phyloP scores from a whole-genome alignment of 2,329 filamentous ascomycete genomes.

The Thelonectria blattea region DNA sequence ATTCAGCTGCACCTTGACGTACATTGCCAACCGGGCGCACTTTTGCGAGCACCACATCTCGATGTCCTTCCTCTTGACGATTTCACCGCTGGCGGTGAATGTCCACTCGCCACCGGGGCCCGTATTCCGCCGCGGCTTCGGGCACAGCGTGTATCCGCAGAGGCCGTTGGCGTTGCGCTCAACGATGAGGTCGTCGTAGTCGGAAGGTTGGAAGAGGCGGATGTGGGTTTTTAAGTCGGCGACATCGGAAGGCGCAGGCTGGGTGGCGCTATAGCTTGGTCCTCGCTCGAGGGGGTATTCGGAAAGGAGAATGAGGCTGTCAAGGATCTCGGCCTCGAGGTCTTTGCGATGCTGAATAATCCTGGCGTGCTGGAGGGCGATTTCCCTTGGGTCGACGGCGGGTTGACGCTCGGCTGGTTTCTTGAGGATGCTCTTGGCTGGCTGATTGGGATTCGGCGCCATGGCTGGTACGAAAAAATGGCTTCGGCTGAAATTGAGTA shows the following conservation, averaged over 20 bases:
- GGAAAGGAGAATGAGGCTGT: constrained; percentile 73
- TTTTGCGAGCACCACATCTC: constrained; percentile 86
- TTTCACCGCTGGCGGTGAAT: constrained; percentile 62
- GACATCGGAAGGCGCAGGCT: constrained; percentile 64
- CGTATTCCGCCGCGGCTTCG: constrained; percentile 63
- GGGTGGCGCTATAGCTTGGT: constrained; percentile 49
- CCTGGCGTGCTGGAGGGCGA: constrained; percentile 82
- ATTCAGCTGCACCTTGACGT: constrained; percentile 85
- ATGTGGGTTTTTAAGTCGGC: constrained; percentile 70
- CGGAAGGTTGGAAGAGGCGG: constrained; percentile 78
- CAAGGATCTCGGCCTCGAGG: constrained; percentile 75
- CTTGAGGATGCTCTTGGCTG: constrained; percentile 66
- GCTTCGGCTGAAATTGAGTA: background rate
- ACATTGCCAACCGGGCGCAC: constrained; percentile 81
- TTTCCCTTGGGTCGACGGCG: constrained; percentile 55
- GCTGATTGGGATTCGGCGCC: constrained; percentile 41
- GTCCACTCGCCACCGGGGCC: constrained; percentile 69
- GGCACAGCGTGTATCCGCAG: constrained; percentile 87
- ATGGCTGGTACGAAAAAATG: constrained; percentile 26
- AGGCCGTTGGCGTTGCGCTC: constrained; percentile 84
- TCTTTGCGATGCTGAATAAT: constrained; percentile 84
- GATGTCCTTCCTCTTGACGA: constrained; percentile 73
- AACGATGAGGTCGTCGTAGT: constrained; percentile 87
- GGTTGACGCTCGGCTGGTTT: constrained; percentile 48
- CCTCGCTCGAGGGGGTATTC: constrained; percentile 55